Conservation (phyloP, 441 rosid species). For the Biscutella laevigata region DNA sequence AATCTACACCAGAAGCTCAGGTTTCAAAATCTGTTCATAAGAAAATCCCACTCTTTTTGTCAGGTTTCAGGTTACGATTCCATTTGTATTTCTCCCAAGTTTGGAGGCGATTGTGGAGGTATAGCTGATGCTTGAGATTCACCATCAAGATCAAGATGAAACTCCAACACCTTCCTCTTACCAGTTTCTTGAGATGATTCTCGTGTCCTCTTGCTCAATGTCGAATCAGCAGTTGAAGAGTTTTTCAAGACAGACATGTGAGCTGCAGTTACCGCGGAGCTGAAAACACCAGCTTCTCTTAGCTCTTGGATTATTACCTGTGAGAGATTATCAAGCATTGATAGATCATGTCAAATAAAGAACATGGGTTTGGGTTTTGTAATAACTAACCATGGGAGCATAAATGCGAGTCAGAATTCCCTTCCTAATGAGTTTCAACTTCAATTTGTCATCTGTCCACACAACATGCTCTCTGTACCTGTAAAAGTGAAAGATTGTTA, state of each 20-base stretch:
- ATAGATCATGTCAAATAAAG: neutral
- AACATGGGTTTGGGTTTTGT: neutral
- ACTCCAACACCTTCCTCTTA: slow-evolving; percentile 51
- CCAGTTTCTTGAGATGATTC: slow-evolving; percentile 37
- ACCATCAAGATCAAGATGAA: slow-evolving; percentile 5
- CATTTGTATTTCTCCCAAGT: slow-evolving; percentile 16
- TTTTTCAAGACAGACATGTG: slow-evolving; percentile 34
- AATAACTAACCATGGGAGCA: slow-evolving; percentile 66
- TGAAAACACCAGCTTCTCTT: slow-evolving; percentile 63
- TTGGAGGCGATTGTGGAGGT: slow-evolving; percentile 69
- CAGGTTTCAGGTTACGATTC: neutral
- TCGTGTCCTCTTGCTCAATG: neutral
- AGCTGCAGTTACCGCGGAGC: slow-evolving; percentile 46
- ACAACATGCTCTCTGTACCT: slow-evolving; percentile 79
- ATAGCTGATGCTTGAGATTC: slow-evolving; percentile 33
- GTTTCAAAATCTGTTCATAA: neutral
- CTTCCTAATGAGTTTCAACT: slow-evolving; percentile 57
- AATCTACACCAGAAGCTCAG: slow-evolving; percentile 25
- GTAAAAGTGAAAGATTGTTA: slow-evolving; percentile 10
- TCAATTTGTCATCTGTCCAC: slow-evolving; percentile 56
- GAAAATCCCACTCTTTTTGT: neutral
- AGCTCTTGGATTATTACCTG: slow-evolving; percentile 76
- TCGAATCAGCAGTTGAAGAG: slow-evolving; percentile 21
- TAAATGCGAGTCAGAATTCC: slow-evolving; percentile 70
- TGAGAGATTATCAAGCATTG: neutral